Evolutionary conservation across 2,329 filamentous ascomycete genomes (phyloP), one percentile per base, ranked within the genome.

Genomic region (Tympanopsis confertula): DNA sequence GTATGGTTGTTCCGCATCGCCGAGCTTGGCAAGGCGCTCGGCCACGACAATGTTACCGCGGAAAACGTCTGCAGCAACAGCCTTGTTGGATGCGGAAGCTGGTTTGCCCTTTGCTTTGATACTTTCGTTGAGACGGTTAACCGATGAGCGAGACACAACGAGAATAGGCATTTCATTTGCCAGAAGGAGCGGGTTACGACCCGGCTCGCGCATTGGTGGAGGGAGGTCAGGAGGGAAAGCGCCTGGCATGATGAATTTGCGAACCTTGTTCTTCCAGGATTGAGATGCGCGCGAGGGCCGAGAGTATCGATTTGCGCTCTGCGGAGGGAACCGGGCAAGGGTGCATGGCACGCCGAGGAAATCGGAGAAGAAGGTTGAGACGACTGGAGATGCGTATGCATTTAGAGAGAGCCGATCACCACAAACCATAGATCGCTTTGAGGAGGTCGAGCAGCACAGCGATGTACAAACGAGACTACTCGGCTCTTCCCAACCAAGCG

Each of bases 161-260:
- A 98, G 70, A 33, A 98, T 93, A 0, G 91, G 89, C 38, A 86
- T 94, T 57, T 96, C 91, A 54, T 98, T 98, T 18, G 88, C 84
- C 3, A 98, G 65, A 0, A 91, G 63, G 22, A 96, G 87, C 3
- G 78, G 55, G 38, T 13, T 33, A 7, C 52, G 35, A 46, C 50
- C 13, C 41, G 43, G 48, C 49, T 77, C 65, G 19, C 61, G 63
- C 42, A 74, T 74, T 0, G 74, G 78, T 36, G 78, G 73, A 2
- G 69, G 67, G 1, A 68, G 62, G 29, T 53, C 57, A 12, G 10
- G 30, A 20, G 71, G 72, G 30, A 33, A 33, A 17, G 30, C 10
- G 30, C 30, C 30, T 13, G 30, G 30, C 30, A 33, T 61, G 35
- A 33, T 18, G 30, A 33, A 33, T 18, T 33, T 33, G 38, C 38